Conservation (phyloP, 1,284 basidiomycete species). For the Ganoderma sinense region DNA sequence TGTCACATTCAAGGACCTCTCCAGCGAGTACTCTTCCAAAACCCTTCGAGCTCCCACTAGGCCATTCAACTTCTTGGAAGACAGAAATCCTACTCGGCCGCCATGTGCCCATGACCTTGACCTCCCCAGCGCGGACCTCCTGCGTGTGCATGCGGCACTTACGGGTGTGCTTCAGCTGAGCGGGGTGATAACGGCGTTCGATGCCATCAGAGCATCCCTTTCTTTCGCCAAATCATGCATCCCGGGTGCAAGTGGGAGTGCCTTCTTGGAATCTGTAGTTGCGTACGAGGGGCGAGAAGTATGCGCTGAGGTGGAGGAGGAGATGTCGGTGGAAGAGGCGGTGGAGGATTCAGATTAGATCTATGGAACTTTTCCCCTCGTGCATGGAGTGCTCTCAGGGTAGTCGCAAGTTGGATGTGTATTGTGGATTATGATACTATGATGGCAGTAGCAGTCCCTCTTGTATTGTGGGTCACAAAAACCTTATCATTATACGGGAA, state of each 20-base stretch:
- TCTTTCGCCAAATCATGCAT: background rate
- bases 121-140: background rate
- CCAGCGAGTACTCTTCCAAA: background rate
- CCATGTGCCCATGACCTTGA: too few relatives aligned
- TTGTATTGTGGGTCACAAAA: background rate
- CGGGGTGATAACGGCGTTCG: background rate
- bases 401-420: too few relatives aligned
- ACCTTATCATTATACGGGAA: background rate
- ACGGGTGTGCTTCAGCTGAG: background rate
- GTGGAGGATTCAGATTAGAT: too few relatives aligned
- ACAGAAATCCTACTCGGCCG: too few relatives aligned
- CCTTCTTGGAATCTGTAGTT: background rate
- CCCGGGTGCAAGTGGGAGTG: background rate
- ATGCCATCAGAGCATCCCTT: background rate
- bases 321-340: too few relatives aligned
- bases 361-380: too few relatives aligned
- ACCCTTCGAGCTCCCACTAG: too few relatives aligned
- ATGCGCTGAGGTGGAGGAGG: background rate
- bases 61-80: too few relatives aligned
- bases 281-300: background rate
- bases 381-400: too few relatives aligned
- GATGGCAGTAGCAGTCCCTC: background rate
- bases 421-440: too few relatives aligned
- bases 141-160: background rate
- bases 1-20: background rate